These are phyloP conservation scores for Mortierella sp. DNA, from an alignment of 371 early-diverging fungal genomes.

Conservation along the genomic window DNA sequence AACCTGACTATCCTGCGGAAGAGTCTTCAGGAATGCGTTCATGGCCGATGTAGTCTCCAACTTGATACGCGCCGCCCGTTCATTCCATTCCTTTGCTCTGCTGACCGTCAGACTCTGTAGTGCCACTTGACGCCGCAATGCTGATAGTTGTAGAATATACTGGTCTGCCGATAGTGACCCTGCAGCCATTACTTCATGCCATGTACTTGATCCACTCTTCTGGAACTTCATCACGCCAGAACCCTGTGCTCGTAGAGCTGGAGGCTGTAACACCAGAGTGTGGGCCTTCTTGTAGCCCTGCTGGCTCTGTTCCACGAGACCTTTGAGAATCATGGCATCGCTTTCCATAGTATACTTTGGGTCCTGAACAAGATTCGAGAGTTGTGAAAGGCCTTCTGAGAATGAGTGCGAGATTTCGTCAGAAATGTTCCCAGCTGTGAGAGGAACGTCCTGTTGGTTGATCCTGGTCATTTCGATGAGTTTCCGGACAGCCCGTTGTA, in stretches of 20 bases:
- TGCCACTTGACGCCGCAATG: constrained; percentile 4
- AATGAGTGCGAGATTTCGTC: constrained; percentile 14
- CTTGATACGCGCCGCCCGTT: constrained; percentile 2
- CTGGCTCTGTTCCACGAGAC: constrained; percentile 9
- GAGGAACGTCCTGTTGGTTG: constrained; percentile 7
- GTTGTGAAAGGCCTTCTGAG: constrained; percentile 13
- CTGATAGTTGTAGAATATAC: constrained; percentile 6
- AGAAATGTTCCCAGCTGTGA: constrained; percentile 3
- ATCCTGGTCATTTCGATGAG: constrained; percentile 23
- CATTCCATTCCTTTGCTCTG: constrained; percentile 13
- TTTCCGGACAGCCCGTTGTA: background rate
- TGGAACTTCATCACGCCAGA: too few relatives aligned
- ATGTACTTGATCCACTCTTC: background rate
- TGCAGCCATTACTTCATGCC: background rate
- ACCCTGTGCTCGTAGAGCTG: too few relatives aligned
- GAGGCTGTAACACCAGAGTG: constrained; percentile 1
- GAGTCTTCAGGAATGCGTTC: background rate
- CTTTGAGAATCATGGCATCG: constrained; percentile 11
- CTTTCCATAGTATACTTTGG: constrained; percentile 8
- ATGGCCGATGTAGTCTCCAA: background rate
- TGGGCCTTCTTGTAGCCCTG: background rate
- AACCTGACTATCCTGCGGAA: background rate
- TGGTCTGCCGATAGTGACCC: constrained; percentile 15
- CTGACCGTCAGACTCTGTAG: background rate
- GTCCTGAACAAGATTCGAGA: constrained; percentile 11